These are phyloP conservation scores for Pezicula radicicola DNA, from an alignment of 2,329 filamentous ascomycete species.

Conservation along the genomic window DNA sequence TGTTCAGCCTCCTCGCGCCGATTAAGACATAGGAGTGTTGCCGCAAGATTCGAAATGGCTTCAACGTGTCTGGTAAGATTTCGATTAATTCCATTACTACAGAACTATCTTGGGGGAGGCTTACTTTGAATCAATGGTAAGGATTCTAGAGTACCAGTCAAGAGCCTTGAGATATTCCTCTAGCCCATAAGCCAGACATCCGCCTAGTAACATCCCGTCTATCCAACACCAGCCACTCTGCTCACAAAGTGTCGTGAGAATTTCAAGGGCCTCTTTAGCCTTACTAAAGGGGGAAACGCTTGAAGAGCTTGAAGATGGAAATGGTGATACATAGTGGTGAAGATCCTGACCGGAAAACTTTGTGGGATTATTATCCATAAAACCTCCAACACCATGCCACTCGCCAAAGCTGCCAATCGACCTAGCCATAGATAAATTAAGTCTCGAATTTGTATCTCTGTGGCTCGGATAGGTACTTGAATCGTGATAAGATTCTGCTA, in stretches of 20 bases:
- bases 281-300: slow-evolving; percentile 29
- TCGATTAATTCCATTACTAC: background rate
- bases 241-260: slow-evolving; percentile 71
- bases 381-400: slow-evolving; percentile 10
- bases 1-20: slow-evolving; percentile 80
- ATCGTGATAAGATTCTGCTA: too few relatives aligned
- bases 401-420: slow-evolving; percentile 5
- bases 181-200: slow-evolving; percentile 87
- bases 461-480: too few relatives aligned
- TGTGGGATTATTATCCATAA: slow-evolving; percentile 8
- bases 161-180: slow-evolving; percentile 77
- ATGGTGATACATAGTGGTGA: slow-evolving; percentile 23
- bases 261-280: slow-evolving; percentile 64
- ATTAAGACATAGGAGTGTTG: slow-evolving; percentile 80
- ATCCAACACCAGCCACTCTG: slow-evolving; percentile 85
- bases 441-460: too few relatives aligned
- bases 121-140: slow-evolving; percentile 53
- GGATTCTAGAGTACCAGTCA: slow-evolving; percentile 69
- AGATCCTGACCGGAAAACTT: slow-evolving; percentile 16
- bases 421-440: too few relatives aligned
- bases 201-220: slow-evolving; percentile 87
- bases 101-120: slow-evolving; percentile 14
- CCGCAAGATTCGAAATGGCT: slow-evolving; percentile 89
- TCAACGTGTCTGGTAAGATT: slow-evolving; percentile 63
- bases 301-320: slow-evolving; percentile 13